phyloP scores from a whole-genome alignment of 140 eudicot species.

The Erigeron philadelphicus region DNA sequence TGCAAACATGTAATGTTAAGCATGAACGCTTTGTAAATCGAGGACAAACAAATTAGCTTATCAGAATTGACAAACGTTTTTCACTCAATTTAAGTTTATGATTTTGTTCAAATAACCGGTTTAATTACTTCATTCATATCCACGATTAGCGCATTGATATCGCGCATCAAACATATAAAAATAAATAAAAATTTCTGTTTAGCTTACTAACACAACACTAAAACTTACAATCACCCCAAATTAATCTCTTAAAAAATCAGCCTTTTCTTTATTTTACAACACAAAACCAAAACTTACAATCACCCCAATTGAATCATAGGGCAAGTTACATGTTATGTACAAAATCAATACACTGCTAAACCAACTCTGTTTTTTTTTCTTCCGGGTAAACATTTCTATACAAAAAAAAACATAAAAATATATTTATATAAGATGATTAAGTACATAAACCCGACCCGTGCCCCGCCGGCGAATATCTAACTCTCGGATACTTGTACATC shows the following conservation, averaged over 20 bases:
- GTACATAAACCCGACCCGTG: constrained; percentile 29
- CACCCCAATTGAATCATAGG: constrained; percentile 25
- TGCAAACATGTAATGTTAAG: too few species aligned
- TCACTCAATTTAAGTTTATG: too few species aligned
- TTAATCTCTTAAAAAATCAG: neutral
- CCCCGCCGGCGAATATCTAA: constrained; percentile 27
- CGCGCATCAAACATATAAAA: too few species aligned
- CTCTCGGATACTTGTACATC: constrained; percentile 15
- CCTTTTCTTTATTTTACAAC: constrained; percentile 21
- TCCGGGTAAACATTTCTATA: neutral
- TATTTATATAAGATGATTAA: neutral
- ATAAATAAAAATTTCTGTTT: too few species aligned
- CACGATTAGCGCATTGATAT: too few species aligned
- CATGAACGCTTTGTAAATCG: too few species aligned
- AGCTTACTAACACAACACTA: neutral
- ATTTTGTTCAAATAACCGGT: too few species aligned
- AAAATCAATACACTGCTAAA: constrained; percentile 22
- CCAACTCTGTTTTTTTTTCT: constrained; percentile 20
- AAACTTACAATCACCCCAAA: neutral
- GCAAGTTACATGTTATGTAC: constrained; percentile 39
- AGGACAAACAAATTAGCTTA: too few species aligned
- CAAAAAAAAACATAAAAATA: constrained; percentile 17
- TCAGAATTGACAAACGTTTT: too few species aligned
- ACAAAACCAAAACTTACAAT: constrained; percentile 24
- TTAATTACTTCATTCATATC: too few species aligned